A percentile compares a stretch with the other conserved stretches of the same genome.
Evolutionary conservation across 2,329 filamentous ascomycete genomes (phyloP).

Genomic region (Sporothrix phasma): DNA sequence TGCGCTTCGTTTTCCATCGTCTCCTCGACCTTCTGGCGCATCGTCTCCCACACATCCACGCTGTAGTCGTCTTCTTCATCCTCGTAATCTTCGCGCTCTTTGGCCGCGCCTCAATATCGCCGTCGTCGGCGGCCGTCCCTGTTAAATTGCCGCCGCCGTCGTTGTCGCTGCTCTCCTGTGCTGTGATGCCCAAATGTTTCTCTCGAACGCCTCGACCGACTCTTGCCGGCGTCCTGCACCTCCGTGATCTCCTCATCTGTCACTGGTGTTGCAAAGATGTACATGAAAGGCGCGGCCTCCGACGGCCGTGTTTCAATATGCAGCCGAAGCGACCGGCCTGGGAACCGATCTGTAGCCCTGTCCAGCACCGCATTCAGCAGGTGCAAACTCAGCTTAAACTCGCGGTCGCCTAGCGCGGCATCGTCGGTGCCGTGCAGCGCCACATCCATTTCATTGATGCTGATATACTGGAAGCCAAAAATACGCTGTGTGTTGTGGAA

Average conservation of each 20-base stretch:
- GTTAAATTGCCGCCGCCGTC: conserved; percentile 15
- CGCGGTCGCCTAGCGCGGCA: conserved; percentile 59
- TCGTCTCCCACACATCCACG: conserved; percentile 40
- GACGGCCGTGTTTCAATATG: conserved; percentile 67
- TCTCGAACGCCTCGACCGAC: conserved; percentile 60
- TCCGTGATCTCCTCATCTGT: conserved; percentile 57
- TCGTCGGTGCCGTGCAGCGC: conserved; percentile 71
- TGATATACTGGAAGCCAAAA: conserved; percentile 95
- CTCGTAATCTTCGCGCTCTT: conserved; percentile 21
- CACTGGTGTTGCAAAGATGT: conserved; percentile 83
- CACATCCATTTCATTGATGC: conserved; percentile 77
- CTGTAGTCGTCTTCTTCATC: conserved; percentile 22
- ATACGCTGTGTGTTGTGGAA: conserved; percentile 93
- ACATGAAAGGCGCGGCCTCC: conserved; percentile 55
- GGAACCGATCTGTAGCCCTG: conserved; percentile 63
- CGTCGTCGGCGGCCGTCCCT: conserved; percentile 22
- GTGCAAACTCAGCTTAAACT: conserved; percentile 73
- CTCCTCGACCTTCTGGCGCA: conserved; percentile 45
- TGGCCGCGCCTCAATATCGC: conserved; percentile 20
- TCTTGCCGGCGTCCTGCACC: conserved; percentile 61
- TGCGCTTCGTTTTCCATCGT: conserved; percentile 48
- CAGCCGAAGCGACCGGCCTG: conserved; percentile 64
- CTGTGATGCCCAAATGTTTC: conserved; percentile 44
- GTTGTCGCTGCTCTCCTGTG: conserved; percentile 19
- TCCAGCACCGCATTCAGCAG: conserved; percentile 73